Evolutionary conservation across 371 early-diverging fungal genomes (phyloP), one percentile per base, ranked within the genome.

Genomic region (Mitosporidium daphniae): DNA sequence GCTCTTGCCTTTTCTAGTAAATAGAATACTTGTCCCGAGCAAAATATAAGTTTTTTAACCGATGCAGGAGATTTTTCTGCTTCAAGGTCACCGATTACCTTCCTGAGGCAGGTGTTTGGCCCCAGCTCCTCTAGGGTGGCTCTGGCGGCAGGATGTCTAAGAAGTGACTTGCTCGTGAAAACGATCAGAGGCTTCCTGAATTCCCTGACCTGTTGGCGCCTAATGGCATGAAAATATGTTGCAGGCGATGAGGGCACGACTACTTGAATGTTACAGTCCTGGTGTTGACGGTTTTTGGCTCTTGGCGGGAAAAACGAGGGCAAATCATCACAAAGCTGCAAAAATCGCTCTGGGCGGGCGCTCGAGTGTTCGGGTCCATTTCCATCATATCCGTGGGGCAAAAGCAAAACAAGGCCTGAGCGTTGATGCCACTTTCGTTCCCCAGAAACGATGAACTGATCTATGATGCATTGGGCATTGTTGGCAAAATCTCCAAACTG

Each of bases 401-500:
- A 39, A 9, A 78, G 40, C 63, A 89, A 59, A 2, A 69, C 68
- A 11, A 89, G 37, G 2, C 74, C 75, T 15, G 61, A 57, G 35
- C 74, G 73, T 25, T 68, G 51, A 27, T 82, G 45, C 89, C 89
- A 84, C 42, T 84, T 84, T 19, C 60, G 53, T 43, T 86, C 84
- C 16, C 80, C 69, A 22, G 60, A 57, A 0, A 63, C 41, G 13
- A 86, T 39, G 39, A 61, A 84, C 6, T 72, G 69, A 43, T 86
- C 89, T 34, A 84, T 61, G 13, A 78, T 64, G 30, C 77, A 67
- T 38, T 86, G 89, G 0, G 89, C 86, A 12, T 68, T 66, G 41
- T 86, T 86, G 53, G 64, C 64, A 86, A 86, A 44, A 46, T 86
- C 89, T 24, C 89, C 89, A 44, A 86, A 86, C 48, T 86, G 86